A percentile compares a stretch with the other conserved stretches of the same genome.
These are phyloP conservation scores for Perkinsus marinus DNA, from an alignment of 169 alveolate species.

Conservation along the genomic window DNA sequence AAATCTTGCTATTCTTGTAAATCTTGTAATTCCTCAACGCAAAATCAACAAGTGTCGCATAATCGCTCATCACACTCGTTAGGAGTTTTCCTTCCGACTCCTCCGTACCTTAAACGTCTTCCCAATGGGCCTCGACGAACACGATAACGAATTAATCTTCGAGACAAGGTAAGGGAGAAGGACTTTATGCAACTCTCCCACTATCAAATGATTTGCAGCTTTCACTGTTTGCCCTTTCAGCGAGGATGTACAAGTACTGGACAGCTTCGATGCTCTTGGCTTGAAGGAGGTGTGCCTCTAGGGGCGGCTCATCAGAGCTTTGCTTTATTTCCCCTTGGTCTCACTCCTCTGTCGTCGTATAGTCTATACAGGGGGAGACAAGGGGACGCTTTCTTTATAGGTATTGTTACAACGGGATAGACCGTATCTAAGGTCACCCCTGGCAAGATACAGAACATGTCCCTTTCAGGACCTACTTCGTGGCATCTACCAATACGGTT, in stretches of 20 bases:
- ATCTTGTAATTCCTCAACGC: neutral
- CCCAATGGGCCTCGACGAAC: neutral
- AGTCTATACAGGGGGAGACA: neutral
- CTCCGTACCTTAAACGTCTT: neutral
- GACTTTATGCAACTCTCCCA: neutral
- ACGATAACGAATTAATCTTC: neutral
- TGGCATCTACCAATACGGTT: slow-evolving; percentile 94
- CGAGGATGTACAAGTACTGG: neutral
- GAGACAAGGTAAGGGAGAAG: neutral
- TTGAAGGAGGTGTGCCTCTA: neutral
- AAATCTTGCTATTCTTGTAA: neutral
- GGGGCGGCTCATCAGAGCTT: neutral
- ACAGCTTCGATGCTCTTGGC: neutral
- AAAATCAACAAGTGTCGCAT: neutral
- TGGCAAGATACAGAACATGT: neutral
- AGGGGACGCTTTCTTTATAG: neutral
- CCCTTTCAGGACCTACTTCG: slow-evolving; percentile 71
- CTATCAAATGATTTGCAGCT: neutral
- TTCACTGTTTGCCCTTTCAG: neutral
- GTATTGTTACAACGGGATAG: neutral
- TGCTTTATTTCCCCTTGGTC: neutral
- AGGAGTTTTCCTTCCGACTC: neutral
- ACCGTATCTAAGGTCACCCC: neutral
- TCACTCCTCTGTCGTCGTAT: neutral
- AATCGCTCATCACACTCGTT: neutral